Percentiles rank a stretch among this genome's conserved stretches.
These are phyloP conservation scores for Cichorium intybus DNA, from an alignment of 140 eudicot species.

Conservation along the genomic window DNA sequence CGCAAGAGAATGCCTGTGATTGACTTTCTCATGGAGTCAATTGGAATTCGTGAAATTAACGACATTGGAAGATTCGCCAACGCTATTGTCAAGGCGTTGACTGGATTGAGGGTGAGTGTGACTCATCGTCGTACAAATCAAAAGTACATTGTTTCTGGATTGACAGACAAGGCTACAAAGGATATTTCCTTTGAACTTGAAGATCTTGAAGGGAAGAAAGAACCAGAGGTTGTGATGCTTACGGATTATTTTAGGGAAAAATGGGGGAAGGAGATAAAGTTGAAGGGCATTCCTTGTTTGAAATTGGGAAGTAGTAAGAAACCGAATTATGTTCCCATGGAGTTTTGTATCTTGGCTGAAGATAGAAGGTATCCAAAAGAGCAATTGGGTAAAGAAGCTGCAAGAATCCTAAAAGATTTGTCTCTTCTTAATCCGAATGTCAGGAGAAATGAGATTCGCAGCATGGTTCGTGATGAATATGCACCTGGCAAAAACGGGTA, in stretches of 20 bases:
- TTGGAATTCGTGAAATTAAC: constrained; percentile 17
- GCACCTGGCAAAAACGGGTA: constrained; percentile 53
- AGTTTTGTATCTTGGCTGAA: constrained; percentile 52
- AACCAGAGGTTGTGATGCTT: constrained; percentile 21
- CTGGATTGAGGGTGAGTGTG: constrained; percentile 52
- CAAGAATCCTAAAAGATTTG: constrained; percentile 29
- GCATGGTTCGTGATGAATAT: constrained; percentile 44
- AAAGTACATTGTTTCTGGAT: constrained; percentile 47
- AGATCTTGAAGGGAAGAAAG: constrained; percentile 43
- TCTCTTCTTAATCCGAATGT: constrained; percentile 38
- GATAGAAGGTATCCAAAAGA: constrained; percentile 58
- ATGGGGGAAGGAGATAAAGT: constrained; percentile 35
- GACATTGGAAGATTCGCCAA: constrained; percentile 18
- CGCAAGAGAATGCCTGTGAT: constrained; percentile 52
- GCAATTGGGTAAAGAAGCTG: constrained; percentile 30
- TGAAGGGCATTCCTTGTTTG: constrained; percentile 49
- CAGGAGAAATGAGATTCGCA: constrained; percentile 35
- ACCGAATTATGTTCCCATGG: constrained; percentile 51
- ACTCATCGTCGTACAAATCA: constrained; percentile 56
- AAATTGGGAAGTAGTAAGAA: constrained; percentile 33
- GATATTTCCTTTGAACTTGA: constrained; percentile 31
- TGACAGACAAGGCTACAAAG: constrained; percentile 25
- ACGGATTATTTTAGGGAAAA: constrained; percentile 47
- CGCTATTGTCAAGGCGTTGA: constrained; percentile 28
- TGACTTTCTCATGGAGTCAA: constrained; percentile 47